Base-by-base conservation (phyloP, 352 stramenopile genomes). In the Nothophytophthora sp. region DNA sequence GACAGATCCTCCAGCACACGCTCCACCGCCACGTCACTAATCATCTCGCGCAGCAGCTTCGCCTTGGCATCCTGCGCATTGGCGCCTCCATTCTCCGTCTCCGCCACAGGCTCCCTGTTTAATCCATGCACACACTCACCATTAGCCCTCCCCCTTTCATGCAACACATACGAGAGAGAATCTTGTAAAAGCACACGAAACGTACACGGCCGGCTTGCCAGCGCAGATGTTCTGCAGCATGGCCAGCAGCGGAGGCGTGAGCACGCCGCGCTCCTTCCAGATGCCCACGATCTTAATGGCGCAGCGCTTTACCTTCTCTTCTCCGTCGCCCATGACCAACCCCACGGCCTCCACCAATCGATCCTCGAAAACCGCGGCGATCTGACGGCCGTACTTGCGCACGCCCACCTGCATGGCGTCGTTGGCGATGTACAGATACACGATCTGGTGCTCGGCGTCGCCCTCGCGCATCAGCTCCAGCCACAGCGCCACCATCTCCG, bases 271-370 rank as follows among this genome's bases (percentile, higher is more conserved):
- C 47, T 92, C 80, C 40, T 88, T 86, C 84, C 84, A 95, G 57
- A 95, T 88, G 34, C 80, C 77, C 24, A 95, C 84, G 55, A 95
- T 78, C 64, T 95, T 95, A 51, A 92, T 85, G 23, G 89, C 60
- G 40, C 81, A 90, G 45, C 81, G 81, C 63, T 95, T 92, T 46
- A 92, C 81, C 51, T 90, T 90, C 48, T 92, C 81, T 23, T 90
- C 72, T 18, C 78, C 76, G 13, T 72, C 46, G 12, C 32, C 28
- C 84, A 95, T 95, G 15, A 92, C 60, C n/a, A 75, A 65, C 45
- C 86, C 66, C 5, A 83, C 63, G 1, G 83, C 67, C 7, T 76
- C 60, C 27, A 90, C 56, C 42, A 95, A 61, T 44, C 69, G 67
- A 1, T 57, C 47, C 41, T 88, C 75, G 43, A 91, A 95, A 4